Percentiles rank a stretch among this genome's conserved stretches.
Evolutionary conservation across 495 filamentous ascomycete species (phyloP).

Genomic region (Penicillium parvum): DNA sequence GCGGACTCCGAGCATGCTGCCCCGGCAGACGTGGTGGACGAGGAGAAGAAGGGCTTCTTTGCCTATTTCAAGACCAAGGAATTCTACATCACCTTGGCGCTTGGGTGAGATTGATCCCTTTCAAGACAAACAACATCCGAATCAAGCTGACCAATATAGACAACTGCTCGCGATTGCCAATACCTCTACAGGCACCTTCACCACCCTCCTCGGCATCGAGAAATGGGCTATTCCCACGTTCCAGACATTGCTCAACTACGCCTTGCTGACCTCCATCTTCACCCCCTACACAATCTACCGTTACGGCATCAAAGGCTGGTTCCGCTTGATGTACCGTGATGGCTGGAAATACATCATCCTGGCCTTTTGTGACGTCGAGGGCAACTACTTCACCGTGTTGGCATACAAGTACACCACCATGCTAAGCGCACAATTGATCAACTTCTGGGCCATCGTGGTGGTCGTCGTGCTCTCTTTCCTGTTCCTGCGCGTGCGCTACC

Average conservation of each 20-base stretch:
- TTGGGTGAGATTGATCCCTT: slow-evolving; percentile 54
- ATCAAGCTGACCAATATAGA: slow-evolving; percentile 21
- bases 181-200: slow-evolving; percentile 85
- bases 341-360: slow-evolving; percentile 96
- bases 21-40: slow-evolving; percentile 34
- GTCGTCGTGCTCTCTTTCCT: slow-evolving; percentile 82
- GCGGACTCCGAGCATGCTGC: slow-evolving; percentile 11
- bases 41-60: slow-evolving; percentile 58
- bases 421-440: slow-evolving; percentile 88
- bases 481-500: slow-evolving; percentile 83
- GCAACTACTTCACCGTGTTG: slow-evolving; percentile 95
- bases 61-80: slow-evolving; percentile 77
- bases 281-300: slow-evolving; percentile 75
- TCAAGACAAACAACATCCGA: neutral
- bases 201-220: slow-evolving; percentile 60
- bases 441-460: slow-evolving; percentile 97
- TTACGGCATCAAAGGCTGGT: slow-evolving; percentile 71
- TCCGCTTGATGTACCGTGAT: slow-evolving; percentile 56
- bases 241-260: slow-evolving; percentile 93
- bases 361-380: slow-evolving; percentile 88
- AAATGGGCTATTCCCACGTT: slow-evolving; percentile 91
- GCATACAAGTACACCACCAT: slow-evolving; percentile 91
- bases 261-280: slow-evolving; percentile 78
- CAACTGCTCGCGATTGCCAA: slow-evolving; percentile 86
- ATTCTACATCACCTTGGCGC: slow-evolving; percentile 75